Evolutionary conservation across 1,284 basidiomycete genomes (phyloP), one percentile per base, ranked within the genome.

Genomic region (Fomes fomentarius): DNA sequence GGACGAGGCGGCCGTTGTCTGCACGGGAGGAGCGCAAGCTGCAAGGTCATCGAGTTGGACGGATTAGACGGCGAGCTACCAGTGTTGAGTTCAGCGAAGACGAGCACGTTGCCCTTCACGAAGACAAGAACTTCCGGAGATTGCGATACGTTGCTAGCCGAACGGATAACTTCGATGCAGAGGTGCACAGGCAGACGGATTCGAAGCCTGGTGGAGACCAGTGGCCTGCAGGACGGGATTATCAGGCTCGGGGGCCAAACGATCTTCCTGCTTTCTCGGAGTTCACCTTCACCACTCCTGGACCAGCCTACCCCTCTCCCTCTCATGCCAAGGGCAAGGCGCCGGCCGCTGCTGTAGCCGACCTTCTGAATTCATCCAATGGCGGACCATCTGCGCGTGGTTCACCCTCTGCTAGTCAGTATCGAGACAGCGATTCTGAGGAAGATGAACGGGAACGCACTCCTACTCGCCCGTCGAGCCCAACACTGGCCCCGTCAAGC

Each of bases 271-370:
- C 42, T 1, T 50, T 61, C 24, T 24, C 56, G 4, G 56, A 61
- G 21, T 61, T 61, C 46, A 58, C 59, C 6, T 61, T 61, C 46
- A 51, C 50, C 2, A 47, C 48, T 1, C 48, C 51, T 2, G 45
- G 52, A 3, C 51, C 42, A 30, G 31, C 41, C 17, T 26, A 35
- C 35, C 45, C 51, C 14, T 47, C 51, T 7, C 38, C 51, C 2
- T 38, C 51, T 7, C 22, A 30, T 17, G 9, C n/a, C 11, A 47
- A 52, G 12, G 30, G 45, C 17, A 41, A 42, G 12, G 44, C 26
- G 21, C 45, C 39, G 3, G 38, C 31, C 2, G 19, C 40, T 7
- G 22, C 51, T 4, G 11, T n/a, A 1, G 21, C n/a, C n/a, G 22
- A 26, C 14, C 22, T 35, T 41, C n/a, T n/a, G n/a, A n/a, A n/a